Conservation (phyloP, 768 basidiomycete species). For the Fomitopsis pulvina region DNA sequence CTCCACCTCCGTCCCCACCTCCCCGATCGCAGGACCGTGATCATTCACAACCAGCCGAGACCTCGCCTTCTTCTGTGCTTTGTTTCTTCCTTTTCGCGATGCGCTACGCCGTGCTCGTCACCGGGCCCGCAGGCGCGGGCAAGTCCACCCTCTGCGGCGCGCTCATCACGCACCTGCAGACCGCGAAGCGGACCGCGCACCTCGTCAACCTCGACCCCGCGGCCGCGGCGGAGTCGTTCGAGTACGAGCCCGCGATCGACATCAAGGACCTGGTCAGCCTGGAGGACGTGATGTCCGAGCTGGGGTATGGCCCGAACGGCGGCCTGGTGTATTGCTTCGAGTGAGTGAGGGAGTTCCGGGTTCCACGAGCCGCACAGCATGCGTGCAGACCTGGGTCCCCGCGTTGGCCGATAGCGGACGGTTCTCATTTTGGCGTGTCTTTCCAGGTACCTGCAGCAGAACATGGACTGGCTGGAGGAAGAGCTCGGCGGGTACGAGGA, state of each 20-base stretch:
- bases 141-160: constrained; percentile 92
- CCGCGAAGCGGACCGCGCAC: constrained; percentile 79
- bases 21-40: background rate
- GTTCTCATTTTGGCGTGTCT: background rate
- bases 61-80: background rate
- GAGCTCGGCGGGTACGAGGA: constrained; percentile 92
- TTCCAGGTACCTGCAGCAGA: constrained; percentile 87
- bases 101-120: constrained; percentile 86
- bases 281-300: constrained; percentile 93
- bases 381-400: background rate
- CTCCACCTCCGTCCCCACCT: background rate
- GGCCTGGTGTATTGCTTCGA: constrained; percentile 98
- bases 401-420: background rate
- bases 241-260: constrained; percentile 89
- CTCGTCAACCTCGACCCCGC: constrained; percentile 98
- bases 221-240: constrained; percentile 78
- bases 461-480: constrained; percentile 98
- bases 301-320: constrained; percentile 94
- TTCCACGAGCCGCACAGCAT: background rate
- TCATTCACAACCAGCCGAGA: background rate
- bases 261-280: constrained; percentile 89
- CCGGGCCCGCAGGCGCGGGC: constrained; percentile 97
- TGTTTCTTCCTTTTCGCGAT: constrained; percentile 30
- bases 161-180: constrained; percentile 82
- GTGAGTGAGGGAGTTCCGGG: constrained; percentile 61